phyloP scores from a whole-genome alignment of 2,329 filamentous ascomycete species.

The Mycogone perniciosa region DNA sequence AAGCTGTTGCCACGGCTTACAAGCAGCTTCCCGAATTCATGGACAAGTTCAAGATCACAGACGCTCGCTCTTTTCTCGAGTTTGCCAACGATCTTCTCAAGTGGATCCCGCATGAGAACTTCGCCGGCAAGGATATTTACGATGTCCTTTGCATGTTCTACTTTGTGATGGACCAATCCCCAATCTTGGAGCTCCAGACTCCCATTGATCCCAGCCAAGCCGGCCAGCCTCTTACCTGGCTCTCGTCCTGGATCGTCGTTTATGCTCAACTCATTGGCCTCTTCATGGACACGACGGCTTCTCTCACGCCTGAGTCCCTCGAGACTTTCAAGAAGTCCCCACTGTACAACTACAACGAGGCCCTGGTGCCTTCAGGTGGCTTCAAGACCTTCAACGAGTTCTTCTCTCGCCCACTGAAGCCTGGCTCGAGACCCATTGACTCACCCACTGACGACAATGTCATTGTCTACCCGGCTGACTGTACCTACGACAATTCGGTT shows the following conservation, averaged over 20 bases:
- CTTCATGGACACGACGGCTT: constrained; percentile 28
- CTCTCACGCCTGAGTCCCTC: constrained; percentile 25
- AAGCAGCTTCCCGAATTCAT: constrained; percentile 18
- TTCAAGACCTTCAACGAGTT: constrained; percentile 36
- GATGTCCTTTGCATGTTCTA: constrained; percentile 33
- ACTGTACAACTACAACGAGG: constrained; percentile 26
- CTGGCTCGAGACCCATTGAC: constrained; percentile 26
- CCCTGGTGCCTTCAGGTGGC: constrained; percentile 24
- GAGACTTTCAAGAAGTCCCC: constrained; percentile 27
- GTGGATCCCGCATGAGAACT: constrained; percentile 32
- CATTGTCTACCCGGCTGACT: constrained; percentile 32
- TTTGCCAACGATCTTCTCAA: constrained; percentile 26
- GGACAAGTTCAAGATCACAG: constrained; percentile 17
- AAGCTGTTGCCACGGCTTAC: constrained; percentile 14
- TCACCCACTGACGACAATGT: constrained; percentile 21
- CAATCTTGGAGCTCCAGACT: constrained; percentile 17
- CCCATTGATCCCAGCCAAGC: constrained; percentile 24
- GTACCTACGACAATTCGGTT: constrained; percentile 25
- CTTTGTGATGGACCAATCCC: constrained; percentile 31
- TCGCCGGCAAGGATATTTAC: constrained; percentile 30
- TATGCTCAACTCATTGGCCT: constrained; percentile 30
- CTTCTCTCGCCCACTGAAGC: constrained; percentile 32
- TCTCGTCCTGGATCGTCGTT: constrained; percentile 34
- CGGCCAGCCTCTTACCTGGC: constrained; percentile 23
- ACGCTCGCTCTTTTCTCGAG: constrained; percentile 18